Evolutionary conservation across 2,329 filamentous ascomycete species (phyloP).

Genomic region (Ambrosiella cleistominuta): DNA sequence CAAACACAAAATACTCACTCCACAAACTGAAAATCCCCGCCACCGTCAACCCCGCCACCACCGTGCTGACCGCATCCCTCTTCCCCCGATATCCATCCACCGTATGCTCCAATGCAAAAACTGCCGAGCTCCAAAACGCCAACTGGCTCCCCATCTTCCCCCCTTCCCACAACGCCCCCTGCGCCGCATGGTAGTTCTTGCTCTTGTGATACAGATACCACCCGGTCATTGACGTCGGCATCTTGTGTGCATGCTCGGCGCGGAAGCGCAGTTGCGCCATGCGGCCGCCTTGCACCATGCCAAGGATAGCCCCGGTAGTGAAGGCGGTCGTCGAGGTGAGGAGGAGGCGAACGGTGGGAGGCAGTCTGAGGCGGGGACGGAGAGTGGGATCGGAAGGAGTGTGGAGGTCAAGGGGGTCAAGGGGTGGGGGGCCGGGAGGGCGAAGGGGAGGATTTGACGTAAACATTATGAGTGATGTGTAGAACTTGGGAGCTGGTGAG

Average conservation of each 20-base stretch:
- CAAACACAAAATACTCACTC: constrained; percentile 37
- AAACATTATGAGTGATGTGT: too few relatives aligned
- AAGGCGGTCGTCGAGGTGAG: constrained; percentile 47
- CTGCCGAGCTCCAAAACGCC: constrained; percentile 54
- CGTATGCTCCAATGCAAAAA: constrained; percentile 69
- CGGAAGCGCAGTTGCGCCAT: constrained; percentile 69
- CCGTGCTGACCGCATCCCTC: constrained; percentile 64
- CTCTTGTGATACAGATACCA: constrained; percentile 99
- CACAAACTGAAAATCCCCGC: constrained; percentile 75
- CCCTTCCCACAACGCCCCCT: constrained; percentile 63
- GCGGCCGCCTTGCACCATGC: constrained; percentile 53
- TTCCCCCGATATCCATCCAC: constrained; percentile 55
- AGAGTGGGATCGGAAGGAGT: background rate
- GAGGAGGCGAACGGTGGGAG: constrained; percentile 46
- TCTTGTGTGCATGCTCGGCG: constrained; percentile 88
- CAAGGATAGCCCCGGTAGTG: constrained; percentile 50
- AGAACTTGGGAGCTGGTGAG: too few relatives aligned
- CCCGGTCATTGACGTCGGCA: constrained; percentile 63
- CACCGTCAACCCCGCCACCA: constrained; percentile 66
- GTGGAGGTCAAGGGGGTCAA: constrained; percentile 29
- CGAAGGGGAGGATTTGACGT: too few relatives aligned
- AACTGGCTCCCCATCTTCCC: constrained; percentile 55
- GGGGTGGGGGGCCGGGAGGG: background rate
- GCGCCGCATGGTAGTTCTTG: constrained; percentile 79
- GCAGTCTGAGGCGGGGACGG: constrained; percentile 39